phyloP scores from a whole-genome alignment of 73 alveolate species.

The Paraurostyla sp. region DNA sequence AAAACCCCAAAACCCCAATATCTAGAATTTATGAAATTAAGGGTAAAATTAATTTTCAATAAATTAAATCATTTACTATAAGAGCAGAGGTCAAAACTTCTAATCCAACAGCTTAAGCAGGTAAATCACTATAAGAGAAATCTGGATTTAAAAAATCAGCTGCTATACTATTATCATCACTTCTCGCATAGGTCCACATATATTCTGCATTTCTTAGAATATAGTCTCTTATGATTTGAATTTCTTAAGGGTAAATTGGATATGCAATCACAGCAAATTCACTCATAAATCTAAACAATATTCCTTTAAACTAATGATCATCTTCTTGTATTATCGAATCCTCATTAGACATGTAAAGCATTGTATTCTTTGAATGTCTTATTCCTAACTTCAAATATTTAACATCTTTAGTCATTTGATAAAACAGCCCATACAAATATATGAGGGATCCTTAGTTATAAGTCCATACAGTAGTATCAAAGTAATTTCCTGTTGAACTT shows the following conservation, averaged over 20 bases:
- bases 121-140: background rate
- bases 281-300: conserved; percentile 4
- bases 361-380: background rate
- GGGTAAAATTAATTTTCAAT: too few species aligned
- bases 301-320: background rate
- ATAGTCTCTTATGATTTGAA: conserved; percentile 12
- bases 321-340: background rate
- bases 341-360: background rate
- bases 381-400: background rate
- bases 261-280: conserved; percentile 22
- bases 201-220: conserved; percentile 34
- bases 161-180: background rate
- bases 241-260: conserved; percentile 16
- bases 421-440: background rate
- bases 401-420: background rate
- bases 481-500: background rate
- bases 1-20: too few species aligned
- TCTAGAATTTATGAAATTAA: too few species aligned
- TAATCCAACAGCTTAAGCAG: conserved; percentile 11
- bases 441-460: conserved; percentile 15
- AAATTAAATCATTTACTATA: background rate
- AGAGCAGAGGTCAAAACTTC: conserved; percentile 17
- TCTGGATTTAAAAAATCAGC: background rate
- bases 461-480: background rate
- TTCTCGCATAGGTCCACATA: conserved; percentile 11